Base-by-base conservation (phyloP, 768 basidiomycete species). In the Mycena maculata region DNA sequence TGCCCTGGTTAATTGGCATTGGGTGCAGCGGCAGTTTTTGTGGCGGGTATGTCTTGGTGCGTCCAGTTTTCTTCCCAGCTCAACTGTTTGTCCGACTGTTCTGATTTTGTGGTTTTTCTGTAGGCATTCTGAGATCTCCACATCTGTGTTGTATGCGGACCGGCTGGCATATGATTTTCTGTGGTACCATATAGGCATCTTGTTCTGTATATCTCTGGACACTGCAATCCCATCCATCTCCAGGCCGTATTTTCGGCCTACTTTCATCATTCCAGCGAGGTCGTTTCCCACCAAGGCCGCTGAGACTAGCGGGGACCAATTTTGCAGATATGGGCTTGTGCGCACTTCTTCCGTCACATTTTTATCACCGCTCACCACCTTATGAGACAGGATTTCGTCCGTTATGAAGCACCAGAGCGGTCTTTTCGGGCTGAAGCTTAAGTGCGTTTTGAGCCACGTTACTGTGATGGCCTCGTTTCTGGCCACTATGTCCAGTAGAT, bases 21-120 rank as follows among this genome's bases (percentile, higher is more conserved):
- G 1, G 0, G 20, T 3, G n/a, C 69, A 71, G 2, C 47, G 27
- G 36, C 66, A 71, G 44, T 63, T 25, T 18, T 4, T 53, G 4
- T 36, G 10, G 27, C 42, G 33, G 8, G 10, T 36, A 42, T 66
- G 68, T 0, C 49, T 1, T 11, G 13, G 9, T 13, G 39, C 28
- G 18, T 31, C 39, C 13, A 39, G 23, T 16, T 45, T 52, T 20
- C n/a, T n/a, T 6, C 25, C 38, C 1, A 64, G 39, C 3, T n/a
- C 31, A 2, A 31, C 48, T 2, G 58, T 31, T 8, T 69, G 41
- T 2, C 59, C n/a, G 1, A 69, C 59, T 0, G 16, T 28, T 4
- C 22, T 28, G 2, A 66, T 16, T 0, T 36, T 23, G n/a, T 67
- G 59, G 0, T 55, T 62, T 0, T 50, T 15, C 28, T 39, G n/a